These are phyloP conservation scores for Trichoderma pleuroti DNA, from an alignment of 2,329 filamentous ascomycete genomes.

Conservation along the genomic window DNA sequence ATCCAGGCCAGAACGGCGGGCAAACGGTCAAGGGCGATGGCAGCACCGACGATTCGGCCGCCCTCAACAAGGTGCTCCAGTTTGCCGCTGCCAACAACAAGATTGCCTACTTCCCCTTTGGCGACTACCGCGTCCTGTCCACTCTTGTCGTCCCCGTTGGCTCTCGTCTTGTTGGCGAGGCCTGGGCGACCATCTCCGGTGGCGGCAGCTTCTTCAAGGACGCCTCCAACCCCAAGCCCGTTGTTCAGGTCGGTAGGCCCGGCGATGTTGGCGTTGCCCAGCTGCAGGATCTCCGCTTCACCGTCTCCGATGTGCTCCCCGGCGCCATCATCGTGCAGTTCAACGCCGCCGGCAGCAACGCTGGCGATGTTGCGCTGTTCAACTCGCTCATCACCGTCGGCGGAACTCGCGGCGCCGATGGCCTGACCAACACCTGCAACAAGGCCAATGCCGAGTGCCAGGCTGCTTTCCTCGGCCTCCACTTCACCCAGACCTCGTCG, in stretches of 20 bases:
- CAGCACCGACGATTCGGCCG: slow-evolving; percentile 36
- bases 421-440: slow-evolving; percentile 37
- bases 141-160: slow-evolving; percentile 33
- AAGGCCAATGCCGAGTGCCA: slow-evolving; percentile 37
- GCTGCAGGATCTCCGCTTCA: slow-evolving; percentile 51
- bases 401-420: slow-evolving; percentile 38
- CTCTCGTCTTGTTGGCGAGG: slow-evolving; percentile 54
- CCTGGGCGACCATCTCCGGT: slow-evolving; percentile 49
- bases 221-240: slow-evolving; percentile 42
- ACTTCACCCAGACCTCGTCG: slow-evolving; percentile 38
- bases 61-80: slow-evolving; percentile 38
- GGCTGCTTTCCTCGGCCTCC: slow-evolving; percentile 47
- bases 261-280: slow-evolving; percentile 49
- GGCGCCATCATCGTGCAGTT: slow-evolving; percentile 44
- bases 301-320: slow-evolving; percentile 43
- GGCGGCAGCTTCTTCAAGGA: slow-evolving; percentile 43
- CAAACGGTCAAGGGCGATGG: slow-evolving; percentile 37
- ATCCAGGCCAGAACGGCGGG: slow-evolving; percentile 31
- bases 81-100: slow-evolving; percentile 32
- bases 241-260: slow-evolving; percentile 49
- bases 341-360: slow-evolving; percentile 44
- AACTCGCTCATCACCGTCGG: slow-evolving; percentile 46
- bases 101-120: slow-evolving; percentile 31
- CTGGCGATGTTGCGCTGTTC: slow-evolving; percentile 51
- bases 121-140: slow-evolving; percentile 28